phyloP scores from a whole-genome alignment of 2,329 filamentous ascomycete genomes.

The Mycosphaerella sp. region DNA sequence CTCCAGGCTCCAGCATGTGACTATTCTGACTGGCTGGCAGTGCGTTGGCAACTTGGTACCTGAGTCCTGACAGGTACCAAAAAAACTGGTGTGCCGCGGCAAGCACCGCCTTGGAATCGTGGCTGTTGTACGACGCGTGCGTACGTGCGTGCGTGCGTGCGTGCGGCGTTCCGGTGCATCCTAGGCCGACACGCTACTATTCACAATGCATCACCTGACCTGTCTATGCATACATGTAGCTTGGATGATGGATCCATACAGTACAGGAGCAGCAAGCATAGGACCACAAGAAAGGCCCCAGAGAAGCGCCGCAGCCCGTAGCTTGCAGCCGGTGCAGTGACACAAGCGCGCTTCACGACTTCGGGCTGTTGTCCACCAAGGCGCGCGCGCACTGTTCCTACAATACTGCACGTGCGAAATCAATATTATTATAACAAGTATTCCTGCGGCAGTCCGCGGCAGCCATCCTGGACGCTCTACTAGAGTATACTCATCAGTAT shows the following conservation, averaged over 20 bases:
- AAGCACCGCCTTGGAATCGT: not conserved
- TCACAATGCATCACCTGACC: not conserved
- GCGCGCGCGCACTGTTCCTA: no score
- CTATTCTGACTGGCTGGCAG: not conserved
- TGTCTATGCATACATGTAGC: not conserved
- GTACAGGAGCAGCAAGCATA: not conserved
- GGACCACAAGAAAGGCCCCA: not conserved
- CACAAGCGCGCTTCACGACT: not conserved
- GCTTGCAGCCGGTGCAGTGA: not conserved
- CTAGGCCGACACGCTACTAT: not conserved
- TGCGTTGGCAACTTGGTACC: not conserved
- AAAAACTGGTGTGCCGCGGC: not conserved
- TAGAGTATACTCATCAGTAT: no score
- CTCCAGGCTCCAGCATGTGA: not conserved
- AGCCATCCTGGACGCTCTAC: not conserved
- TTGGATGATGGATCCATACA: no score
- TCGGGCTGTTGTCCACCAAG: not conserved
- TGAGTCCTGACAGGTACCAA: no score
- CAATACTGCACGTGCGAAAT: no score
- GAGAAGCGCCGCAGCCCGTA: not conserved
- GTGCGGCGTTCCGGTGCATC: not conserved
- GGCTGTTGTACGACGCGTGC: not conserved
- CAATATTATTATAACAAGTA: no score
- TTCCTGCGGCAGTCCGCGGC: not conserved
- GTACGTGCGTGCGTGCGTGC: not conserved